phyloP scores from a whole-genome alignment of 805 yeast genomes.

The Huiozyma naganishii region DNA sequence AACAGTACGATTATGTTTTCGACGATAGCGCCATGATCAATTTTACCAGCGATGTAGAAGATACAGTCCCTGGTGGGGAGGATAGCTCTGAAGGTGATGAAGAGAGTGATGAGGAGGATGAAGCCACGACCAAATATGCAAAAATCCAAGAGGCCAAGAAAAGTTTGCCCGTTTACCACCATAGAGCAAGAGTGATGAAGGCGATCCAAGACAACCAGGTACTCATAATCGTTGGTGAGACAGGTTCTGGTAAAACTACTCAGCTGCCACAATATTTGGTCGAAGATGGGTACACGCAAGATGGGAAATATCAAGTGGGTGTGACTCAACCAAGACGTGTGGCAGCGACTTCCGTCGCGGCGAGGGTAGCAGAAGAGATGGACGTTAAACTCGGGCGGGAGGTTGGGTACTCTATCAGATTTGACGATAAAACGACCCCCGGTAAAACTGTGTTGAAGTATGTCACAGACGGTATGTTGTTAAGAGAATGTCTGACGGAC shows the following conservation, averaged over 20 bases:
- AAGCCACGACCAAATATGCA: slow-evolving; percentile 18
- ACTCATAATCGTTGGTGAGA: slow-evolving; percentile 70
- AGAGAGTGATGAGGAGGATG: slow-evolving; percentile 16
- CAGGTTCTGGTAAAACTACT: slow-evolving; percentile 93
- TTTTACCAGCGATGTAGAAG: slow-evolving; percentile 36
- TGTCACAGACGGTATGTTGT: slow-evolving; percentile 91
- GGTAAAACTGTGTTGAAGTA: slow-evolving; percentile 67
- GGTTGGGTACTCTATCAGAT: slow-evolving; percentile 84
- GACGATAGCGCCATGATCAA: slow-evolving; percentile 54
- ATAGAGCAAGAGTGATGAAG: slow-evolving; percentile 46
- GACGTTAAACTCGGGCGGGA: slow-evolving; percentile 67
- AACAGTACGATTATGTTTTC: slow-evolving; percentile 63
- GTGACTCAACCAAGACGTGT: slow-evolving; percentile 95
- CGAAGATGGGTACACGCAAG: slow-evolving; percentile 66
- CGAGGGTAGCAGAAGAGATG: slow-evolving; percentile 86
- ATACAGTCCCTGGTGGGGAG: slow-evolving; percentile 22
- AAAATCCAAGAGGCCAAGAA: slow-evolving; percentile 42
- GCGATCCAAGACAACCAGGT: slow-evolving; percentile 57
- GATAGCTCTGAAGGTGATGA: slow-evolving; percentile 25
- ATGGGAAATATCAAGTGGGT: slow-evolving; percentile 52
- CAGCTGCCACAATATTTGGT: slow-evolving; percentile 81
- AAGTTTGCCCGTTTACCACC: slow-evolving; percentile 66
- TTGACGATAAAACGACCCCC: slow-evolving; percentile 61
- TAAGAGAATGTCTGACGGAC: slow-evolving; percentile 74
- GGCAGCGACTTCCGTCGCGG: slow-evolving; percentile 86